Conservation (phyloP, 2,329 filamentous ascomycete species). For the Fusarium proliferatum region DNA sequence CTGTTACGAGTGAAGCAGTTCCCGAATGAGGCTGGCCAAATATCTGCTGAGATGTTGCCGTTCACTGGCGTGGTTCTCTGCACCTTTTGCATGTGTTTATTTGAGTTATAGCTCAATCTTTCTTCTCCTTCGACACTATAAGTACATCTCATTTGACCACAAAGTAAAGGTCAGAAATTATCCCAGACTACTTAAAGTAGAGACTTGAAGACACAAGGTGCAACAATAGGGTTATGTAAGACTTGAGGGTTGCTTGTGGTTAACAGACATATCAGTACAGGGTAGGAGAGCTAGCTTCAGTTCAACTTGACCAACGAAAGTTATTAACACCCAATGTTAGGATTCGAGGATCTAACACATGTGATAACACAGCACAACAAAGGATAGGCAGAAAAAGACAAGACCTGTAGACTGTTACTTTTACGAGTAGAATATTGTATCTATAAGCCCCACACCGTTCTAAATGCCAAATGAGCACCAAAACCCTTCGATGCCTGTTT, state of each 20-base stretch:
- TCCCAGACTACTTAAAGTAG: background rate
- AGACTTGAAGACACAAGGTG: too few species aligned
- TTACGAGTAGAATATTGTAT: slow-evolving; percentile 7
- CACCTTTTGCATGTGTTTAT: background rate
- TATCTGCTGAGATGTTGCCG: background rate
- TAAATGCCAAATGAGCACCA: background rate
- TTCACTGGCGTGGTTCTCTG: background rate
- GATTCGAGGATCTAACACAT: background rate
- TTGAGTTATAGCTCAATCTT: background rate
- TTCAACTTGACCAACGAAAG: background rate
- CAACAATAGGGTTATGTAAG: background rate
- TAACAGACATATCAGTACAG: background rate
- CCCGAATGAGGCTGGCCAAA: background rate
- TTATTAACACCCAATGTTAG: background rate
- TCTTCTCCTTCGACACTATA: background rate
- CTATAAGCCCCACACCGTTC: slow-evolving; percentile 1
- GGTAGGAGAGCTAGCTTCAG: background rate
- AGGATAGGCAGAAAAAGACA: background rate
- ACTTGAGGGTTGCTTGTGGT: background rate
- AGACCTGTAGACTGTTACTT: background rate
- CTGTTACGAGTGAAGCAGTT: too few species aligned
- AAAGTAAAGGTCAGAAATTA: background rate
- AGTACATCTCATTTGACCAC: background rate
- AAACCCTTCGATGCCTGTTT: slow-evolving; percentile 23
- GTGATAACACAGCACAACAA: background rate